Evolutionary conservation across 768 basidiomycete genomes (phyloP).

Genomic region (Leccinum olivaceopallidum): DNA sequence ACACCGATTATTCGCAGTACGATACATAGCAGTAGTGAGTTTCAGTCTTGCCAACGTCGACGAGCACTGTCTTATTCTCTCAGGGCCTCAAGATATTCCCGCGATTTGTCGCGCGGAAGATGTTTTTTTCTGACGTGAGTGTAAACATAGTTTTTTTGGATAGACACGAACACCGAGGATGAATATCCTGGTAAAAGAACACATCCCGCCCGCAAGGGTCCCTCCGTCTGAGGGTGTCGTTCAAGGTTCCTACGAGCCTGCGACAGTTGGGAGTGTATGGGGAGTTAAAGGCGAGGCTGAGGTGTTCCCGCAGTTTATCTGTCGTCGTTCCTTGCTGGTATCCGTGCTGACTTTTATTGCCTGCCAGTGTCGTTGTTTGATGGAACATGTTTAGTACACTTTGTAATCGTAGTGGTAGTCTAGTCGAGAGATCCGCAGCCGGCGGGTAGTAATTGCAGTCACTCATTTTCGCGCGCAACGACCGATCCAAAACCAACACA

Average conservation of each 20-base stretch:
- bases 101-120: too few species aligned
- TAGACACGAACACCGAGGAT: constrained; percentile 50
- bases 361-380: background rate
- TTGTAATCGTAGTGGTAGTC: background rate
- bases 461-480: constrained; percentile 14
- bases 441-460: constrained; percentile 10
- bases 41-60: background rate
- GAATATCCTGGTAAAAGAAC: constrained; percentile 91
- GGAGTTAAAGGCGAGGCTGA: constrained; percentile 92
- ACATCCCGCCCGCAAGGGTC: constrained; percentile 56
- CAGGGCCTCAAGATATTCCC: background rate
- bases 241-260: constrained; percentile 27
- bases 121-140: background rate
- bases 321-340: background rate
- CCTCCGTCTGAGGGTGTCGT: constrained; percentile 35
- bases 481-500: constrained; percentile 12
- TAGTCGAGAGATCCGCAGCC: constrained; percentile 1
- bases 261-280: constrained; percentile 66
- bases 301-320: constrained; percentile 29
- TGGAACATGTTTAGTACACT: too few species aligned
- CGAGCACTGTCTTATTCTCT: background rate
- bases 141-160: background rate
- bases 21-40: constrained; percentile 19
- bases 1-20: constrained; percentile 38
- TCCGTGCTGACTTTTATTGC: constrained; percentile 5